Evolutionary conservation across 305 asterid genomes (phyloP).

Genomic region (Salvia sclarea): DNA sequence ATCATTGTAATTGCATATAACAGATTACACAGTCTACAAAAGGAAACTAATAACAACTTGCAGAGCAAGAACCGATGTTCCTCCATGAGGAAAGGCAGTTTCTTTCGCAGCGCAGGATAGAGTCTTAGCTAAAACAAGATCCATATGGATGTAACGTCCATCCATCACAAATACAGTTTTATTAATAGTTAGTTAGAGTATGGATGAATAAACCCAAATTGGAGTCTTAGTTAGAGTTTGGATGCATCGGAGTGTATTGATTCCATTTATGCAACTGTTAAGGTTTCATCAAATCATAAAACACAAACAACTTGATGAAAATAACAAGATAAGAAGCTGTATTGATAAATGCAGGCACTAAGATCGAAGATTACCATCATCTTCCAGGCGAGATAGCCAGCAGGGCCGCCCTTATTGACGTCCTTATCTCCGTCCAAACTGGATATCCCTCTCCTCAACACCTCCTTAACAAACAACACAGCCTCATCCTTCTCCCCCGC

Average conservation of each 20-base stretch:
- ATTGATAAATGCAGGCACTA: conserved; percentile 5
- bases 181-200: neutral
- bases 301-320: neutral
- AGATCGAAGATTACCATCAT: conserved; percentile 70
- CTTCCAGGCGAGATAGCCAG: conserved; percentile 95
- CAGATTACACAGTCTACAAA: neutral
- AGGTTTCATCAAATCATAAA: conserved; percentile 5
- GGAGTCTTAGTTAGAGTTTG: too few relatives aligned
- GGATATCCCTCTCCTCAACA: conserved; percentile 66
- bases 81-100: conserved; percentile 6
- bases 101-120: neutral
- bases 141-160: too few relatives aligned
- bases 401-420: conserved; percentile 77
- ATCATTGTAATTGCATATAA: neutral
- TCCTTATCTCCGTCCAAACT: conserved; percentile 46
- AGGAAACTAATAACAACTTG: neutral
- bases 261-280: neutral
- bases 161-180: too few relatives aligned
- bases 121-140: neutral
- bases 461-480: conserved; percentile 70
- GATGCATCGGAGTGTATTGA: neutral
- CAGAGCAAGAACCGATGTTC: neutral
- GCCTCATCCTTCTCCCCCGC: conserved; percentile 63
- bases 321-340: conserved; percentile 8
- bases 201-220: too few relatives aligned